Base-by-base conservation (phyloP, 345 rosid genomes). In the Linum lewisii region DNA sequence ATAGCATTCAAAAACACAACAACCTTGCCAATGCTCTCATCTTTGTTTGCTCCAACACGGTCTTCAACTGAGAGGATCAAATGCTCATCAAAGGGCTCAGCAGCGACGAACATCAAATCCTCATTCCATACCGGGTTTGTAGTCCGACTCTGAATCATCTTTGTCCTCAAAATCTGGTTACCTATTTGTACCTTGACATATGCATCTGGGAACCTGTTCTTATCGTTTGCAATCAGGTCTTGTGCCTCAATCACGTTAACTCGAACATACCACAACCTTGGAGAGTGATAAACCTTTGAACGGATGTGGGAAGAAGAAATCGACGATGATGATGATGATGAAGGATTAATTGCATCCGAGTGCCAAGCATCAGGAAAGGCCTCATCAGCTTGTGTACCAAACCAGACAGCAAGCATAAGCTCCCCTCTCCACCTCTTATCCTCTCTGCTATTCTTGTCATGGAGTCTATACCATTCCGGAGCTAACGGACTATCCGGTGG, bases 171-270 rank as follows among this genome's bases (percentile, higher is more conserved):
- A 52, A 53, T 66, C 61, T 64, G 13, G 47, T 61, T 64, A 20
- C 83, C 83, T 14, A 81, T 23, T 54, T 63, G 58, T 49, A 77
- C 83, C 73, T 78, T 74, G 0, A 78, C 72, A 13, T 64, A 65
- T 65, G 74, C 58, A 65, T 81, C 73, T 4, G 81, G 83, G 2
- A 65, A 60, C 51, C 72, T 57, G 56, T 63, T 74, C 59, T 21
- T 74, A 0, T 76, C 75, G 7, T 38, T 5, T 1, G 64, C 71
- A n/a, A 67, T 69, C 65, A 81, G 67, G 64, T 78, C 86, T 53
- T 81, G 83, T 3, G 83, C 86, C 61, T 66, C 81, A 32, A 78
- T 76, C 57, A 78, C 45, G 14, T 67, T 70, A 34, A 78, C 62
- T 52, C 81, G 54, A 8, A 78, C 64, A 56, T 81, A 78, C 85